Evolutionary conservation across 1,284 basidiomycete species (phyloP).

Genomic region (Apiotrichum sp.): DNA sequence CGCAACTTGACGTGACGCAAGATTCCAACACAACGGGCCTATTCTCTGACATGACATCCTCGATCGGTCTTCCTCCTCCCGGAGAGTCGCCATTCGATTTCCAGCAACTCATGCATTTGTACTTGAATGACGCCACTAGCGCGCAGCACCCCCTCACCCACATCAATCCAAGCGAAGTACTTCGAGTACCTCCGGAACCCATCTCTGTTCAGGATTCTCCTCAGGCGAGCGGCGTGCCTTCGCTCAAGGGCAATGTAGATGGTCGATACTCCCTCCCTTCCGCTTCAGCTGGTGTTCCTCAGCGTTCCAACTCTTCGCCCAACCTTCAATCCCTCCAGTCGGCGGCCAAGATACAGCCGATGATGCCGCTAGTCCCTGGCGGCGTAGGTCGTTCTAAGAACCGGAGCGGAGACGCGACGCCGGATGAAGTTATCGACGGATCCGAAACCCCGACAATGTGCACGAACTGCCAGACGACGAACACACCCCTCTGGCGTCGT

Average conservation of each 20-base stretch:
- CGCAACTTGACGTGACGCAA: constrained; percentile 2
- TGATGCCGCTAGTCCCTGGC: constrained; percentile 2
- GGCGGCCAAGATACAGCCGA: constrained; percentile 3
- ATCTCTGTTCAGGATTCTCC: constrained; percentile 22
- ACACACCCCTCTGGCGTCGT: constrained; percentile 89
- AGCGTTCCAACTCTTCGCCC: constrained; percentile 42
- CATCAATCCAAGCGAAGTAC: constrained; percentile 79
- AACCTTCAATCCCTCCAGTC: constrained; percentile 33
- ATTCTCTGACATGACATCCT: constrained; percentile 7
- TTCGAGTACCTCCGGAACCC: constrained; percentile 46
- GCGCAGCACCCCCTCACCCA: constrained; percentile 60
- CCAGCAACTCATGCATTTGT: constrained; percentile 48
- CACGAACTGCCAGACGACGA: constrained; percentile 91
- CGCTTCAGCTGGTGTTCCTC: constrained; percentile 1
- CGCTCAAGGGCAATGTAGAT: no score
- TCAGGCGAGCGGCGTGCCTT: constrained; percentile 13
- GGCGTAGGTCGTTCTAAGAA: neutral
- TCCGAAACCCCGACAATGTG: constrained; percentile 71
- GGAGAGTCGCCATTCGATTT: constrained; percentile 42
- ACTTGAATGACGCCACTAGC: constrained; percentile 43
- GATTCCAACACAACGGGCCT: constrained; percentile 4
- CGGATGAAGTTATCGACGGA: constrained; percentile 1
- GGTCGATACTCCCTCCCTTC: constrained; percentile 2
- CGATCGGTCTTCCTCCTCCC: neutral
- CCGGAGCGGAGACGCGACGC: constrained; percentile 8